Base-by-base conservation (phyloP, 169 alveolate species). In the Cryptosporidium parvum region DNA sequence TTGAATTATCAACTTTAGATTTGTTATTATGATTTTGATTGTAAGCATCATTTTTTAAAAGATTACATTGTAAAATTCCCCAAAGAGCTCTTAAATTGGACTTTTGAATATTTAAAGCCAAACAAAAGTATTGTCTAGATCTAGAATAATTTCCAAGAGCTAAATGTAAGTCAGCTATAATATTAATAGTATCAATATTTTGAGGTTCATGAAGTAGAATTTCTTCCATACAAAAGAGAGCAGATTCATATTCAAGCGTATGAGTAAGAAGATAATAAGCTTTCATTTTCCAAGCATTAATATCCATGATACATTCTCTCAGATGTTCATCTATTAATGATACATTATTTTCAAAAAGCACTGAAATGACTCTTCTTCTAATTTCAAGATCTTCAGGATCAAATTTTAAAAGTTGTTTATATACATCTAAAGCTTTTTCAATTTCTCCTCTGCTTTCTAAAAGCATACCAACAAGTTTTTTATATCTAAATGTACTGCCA, bases 191-290 rank as follows among this genome's bases (percentile, higher is more conserved):
- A 16, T 59, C 68, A 7, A 80, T 16, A 51, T 80, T 80, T 48
- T 80, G 89, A 7, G 89, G 75, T 33, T 80, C 89, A 51, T 80
- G 89, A 59, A 80, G 56, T 39, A 80, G 37, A 59, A 80, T 44
- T 37, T 80, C 89, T 33, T 80, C 80, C 75, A 80, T 62, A 26
- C 89, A 80, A 44, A 26, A 80, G n/a, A 80, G 65, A 45, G 75
- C 75, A 45, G 44, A 16, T n/a, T 45, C n/a, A 8, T 62, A 80
- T 14, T 80, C 89, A 0, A 45, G 16, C 2, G 52, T 44, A 23
- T 42, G 3, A 3, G 23, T 42, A 6, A 80, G 70, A 37, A 65
- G 56, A 65, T 62, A 26, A 80, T 62, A 80, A 23, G 89, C 75
- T 26, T 59, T 65, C 31, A 62, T 42, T 48, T 61, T 80, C 89